phyloP scores from a whole-genome alignment of 306 rosid genomes.

The Echinosophora koreensis region DNA sequence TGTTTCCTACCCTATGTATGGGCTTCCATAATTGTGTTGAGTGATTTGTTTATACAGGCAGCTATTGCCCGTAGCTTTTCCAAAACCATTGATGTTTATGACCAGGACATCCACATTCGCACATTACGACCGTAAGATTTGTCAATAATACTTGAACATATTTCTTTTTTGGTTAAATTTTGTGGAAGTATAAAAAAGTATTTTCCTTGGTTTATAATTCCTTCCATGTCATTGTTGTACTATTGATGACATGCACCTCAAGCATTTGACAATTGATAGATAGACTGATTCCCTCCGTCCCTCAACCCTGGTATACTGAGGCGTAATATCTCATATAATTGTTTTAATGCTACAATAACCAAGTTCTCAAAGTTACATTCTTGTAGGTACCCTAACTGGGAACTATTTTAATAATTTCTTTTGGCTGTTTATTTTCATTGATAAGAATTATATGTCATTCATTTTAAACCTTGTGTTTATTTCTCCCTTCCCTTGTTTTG shows the following conservation, averaged over 20 bases:
- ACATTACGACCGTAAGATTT: conserved; percentile 78
- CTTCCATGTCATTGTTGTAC: conserved; percentile 31
- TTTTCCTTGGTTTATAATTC: neutral
- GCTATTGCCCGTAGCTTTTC: conserved; percentile 86
- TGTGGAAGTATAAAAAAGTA: neutral
- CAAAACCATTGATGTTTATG: conserved; percentile 83
- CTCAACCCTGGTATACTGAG: neutral
- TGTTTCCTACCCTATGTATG: conserved; percentile 20
- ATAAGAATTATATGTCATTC: neutral
- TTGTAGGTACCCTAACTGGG: neutral
- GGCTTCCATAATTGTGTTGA: conserved; percentile 36
- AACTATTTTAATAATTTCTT: neutral
- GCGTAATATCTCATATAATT: conserved; percentile 5
- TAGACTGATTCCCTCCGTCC: neutral
- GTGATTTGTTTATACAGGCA: conserved; percentile 61
- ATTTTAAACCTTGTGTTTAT: neutral
- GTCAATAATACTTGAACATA: conserved; percentile 8
- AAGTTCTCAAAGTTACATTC: neutral
- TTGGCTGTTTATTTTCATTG: conserved; percentile 3
- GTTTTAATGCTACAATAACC: neutral
- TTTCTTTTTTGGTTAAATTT: conserved; percentile 17
- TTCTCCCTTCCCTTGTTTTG: neutral
- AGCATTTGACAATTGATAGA: neutral
- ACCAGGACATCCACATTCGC: conserved; percentile 86
- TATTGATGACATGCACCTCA: conserved; percentile 28